phyloP scores from a whole-genome alignment of 176 grass and related monocot species.

The Eleusine indica region DNA sequence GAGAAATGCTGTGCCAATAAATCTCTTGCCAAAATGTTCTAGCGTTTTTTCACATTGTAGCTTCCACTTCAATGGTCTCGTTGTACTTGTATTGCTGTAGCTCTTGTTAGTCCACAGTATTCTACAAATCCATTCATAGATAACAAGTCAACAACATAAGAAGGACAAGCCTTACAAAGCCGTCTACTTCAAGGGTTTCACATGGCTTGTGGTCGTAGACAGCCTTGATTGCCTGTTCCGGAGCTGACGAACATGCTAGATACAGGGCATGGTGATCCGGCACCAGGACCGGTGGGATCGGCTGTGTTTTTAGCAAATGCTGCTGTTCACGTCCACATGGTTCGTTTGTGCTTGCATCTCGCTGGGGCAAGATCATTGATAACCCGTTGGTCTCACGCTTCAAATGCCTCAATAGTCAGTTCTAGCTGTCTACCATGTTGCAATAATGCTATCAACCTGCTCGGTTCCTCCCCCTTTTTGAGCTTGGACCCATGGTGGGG shows the following conservation, averaged over 20 bases:
- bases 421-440: slow-evolving; percentile 52
- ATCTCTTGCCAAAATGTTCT: background rate
- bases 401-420: slow-evolving; percentile 33
- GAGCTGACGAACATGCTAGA: slow-evolving; percentile 47
- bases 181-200: slow-evolving; percentile 38
- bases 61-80: slow-evolving; percentile 9
- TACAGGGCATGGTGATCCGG: slow-evolving; percentile 35
- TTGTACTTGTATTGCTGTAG: background rate
- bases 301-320: slow-evolving; percentile 47
- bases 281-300: slow-evolving; percentile 43
- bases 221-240: slow-evolving; percentile 55
- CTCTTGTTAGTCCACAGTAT: slow-evolving; percentile 3
- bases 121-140: slow-evolving; percentile 4
- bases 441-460: slow-evolving; percentile 57
- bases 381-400: slow-evolving; percentile 37
- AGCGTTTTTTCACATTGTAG: background rate
- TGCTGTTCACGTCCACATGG: slow-evolving; percentile 53
- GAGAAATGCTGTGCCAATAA: background rate
- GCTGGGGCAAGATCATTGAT: slow-evolving; percentile 44
- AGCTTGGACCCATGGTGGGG: slow-evolving; percentile 28
- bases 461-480: slow-evolving; percentile 42
- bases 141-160: slow-evolving; percentile 32
- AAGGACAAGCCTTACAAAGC: slow-evolving; percentile 33
- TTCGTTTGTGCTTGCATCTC: slow-evolving; percentile 43
- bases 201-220: slow-evolving; percentile 55